Percentiles rank a stretch among this genome's conserved stretches.
Conservation (phyloP, 1,284 basidiomycete genomes). For the Dichomitus squalens region DNA sequence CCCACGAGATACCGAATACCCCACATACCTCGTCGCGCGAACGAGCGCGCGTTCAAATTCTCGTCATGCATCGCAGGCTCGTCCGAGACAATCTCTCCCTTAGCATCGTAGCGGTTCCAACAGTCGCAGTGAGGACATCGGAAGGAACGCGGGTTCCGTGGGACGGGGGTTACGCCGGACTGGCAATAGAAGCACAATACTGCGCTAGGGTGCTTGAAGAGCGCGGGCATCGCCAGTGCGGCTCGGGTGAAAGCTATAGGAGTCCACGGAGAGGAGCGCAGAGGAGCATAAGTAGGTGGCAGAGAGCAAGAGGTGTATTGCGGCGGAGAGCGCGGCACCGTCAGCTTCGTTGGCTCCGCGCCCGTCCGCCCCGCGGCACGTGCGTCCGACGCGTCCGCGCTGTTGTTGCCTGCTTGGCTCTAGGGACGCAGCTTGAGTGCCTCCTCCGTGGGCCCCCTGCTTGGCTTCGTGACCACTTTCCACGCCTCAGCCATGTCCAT, state of each 20-base stretch:
- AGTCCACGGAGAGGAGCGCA: not conserved
- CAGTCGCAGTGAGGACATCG: conserved; percentile 68
- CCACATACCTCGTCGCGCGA: conserved; percentile 71
- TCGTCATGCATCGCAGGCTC: conserved; percentile 89
- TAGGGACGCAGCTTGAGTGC: too few species aligned
- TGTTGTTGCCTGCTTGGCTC: conserved; percentile 24
- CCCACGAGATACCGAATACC: conserved; percentile 6
- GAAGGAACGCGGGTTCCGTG: conserved; percentile 56
- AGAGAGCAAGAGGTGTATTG: not conserved
- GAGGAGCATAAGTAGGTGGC: conserved; percentile 11
- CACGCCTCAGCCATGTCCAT: conserved; percentile 40
- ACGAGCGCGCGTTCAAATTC: conserved; percentile 67
- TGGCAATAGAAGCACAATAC: conserved; percentile 72
- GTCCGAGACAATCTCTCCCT: conserved; percentile 78
- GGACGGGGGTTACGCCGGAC: conserved; percentile 41
- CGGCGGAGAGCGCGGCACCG: not conserved
- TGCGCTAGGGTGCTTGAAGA: conserved; percentile 37
- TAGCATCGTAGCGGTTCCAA: conserved; percentile 70
- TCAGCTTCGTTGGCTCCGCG: not conserved
- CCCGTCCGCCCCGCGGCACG: conserved; percentile 15
- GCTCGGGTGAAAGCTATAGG: not conserved
- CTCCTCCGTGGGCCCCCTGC: not conserved
- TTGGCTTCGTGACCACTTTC: not conserved
- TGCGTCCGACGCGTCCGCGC: conserved; percentile 26
- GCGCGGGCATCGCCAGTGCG: conserved; percentile 26